Evolutionary conservation across 1,139 yeast genomes (phyloP), one percentile per base, ranked within the genome.

Genomic region (Nakaseomyces sp.): DNA sequence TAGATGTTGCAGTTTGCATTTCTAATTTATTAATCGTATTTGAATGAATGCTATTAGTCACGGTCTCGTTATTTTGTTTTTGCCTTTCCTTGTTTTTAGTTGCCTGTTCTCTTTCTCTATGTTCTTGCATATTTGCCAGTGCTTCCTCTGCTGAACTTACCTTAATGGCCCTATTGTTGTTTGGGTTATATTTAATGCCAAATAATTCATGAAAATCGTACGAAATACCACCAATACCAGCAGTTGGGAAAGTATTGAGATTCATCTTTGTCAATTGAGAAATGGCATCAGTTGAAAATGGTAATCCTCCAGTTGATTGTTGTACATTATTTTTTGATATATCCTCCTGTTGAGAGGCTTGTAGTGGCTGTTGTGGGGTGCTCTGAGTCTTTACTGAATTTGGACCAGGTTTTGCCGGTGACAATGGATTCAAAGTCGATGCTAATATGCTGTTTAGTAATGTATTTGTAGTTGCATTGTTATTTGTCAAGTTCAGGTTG

Each of bases 151-250:
- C 58, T 28, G 53, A 46, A 20, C 49, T 52, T 5, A 54, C 55
- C 42, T 54, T 56, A n/a, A 55, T 46, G 12, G 55, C 50, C 25
- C 45, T 52, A 29, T 44, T 48, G 18, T 45, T 51, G 13, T 43
- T 48, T 7, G 31, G 36, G 19, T 46, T 50, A 31, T 55, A 45
- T 39, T 60, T 60, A 17, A 58, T 43, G 15, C 62, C 60, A 31
- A 61, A 45, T 19, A 61, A 40, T 33, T 63, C 66, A 45, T 61
- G 64, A 37, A 60, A 55, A 45, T 63, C 66, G 44, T 61, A 59
- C 3, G 61, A 57, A 9, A 61, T 58, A 46, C 65, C 65, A 37
- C 65, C 65, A 31, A 61, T 60, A 24, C 64, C 65, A 7, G 64
- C 65, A 3, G 64, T 58, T 18, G 63, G 63, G 37, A 57, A 54